Percentiles rank a stretch among this genome's conserved stretches.
These are phyloP conservation scores for Fusarium anguioides DNA, from an alignment of 2,329 filamentous ascomycete species.

Conservation along the genomic window DNA sequence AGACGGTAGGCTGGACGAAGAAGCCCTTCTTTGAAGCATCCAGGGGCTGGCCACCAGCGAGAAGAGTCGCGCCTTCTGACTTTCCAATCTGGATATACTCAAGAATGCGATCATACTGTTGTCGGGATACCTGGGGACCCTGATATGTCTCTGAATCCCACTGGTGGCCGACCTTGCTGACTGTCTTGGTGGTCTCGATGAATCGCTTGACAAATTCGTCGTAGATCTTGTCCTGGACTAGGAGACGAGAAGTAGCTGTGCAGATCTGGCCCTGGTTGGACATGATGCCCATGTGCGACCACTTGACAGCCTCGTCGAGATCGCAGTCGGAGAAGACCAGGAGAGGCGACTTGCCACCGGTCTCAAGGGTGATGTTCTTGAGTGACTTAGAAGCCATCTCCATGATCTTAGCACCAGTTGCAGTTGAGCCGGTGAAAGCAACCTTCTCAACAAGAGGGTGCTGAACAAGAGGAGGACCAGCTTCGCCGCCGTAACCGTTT, in stretches of 20 bases:
- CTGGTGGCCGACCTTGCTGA: slow-evolving; percentile 50
- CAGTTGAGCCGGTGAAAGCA: slow-evolving; percentile 80
- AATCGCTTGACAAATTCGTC: slow-evolving; percentile 83
- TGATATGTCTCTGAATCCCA: slow-evolving; percentile 53
- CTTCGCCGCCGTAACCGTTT: slow-evolving; percentile 79
- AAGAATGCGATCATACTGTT: slow-evolving; percentile 73
- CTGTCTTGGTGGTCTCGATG: slow-evolving; percentile 74
- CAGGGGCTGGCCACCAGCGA: slow-evolving; percentile 50
- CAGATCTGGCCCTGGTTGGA: slow-evolving; percentile 71
- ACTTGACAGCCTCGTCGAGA: slow-evolving; percentile 77
- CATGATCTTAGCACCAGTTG: slow-evolving; percentile 78
- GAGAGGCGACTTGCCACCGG: slow-evolving; percentile 82
- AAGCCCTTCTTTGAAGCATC: slow-evolving; percentile 77
- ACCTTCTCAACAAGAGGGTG: slow-evolving; percentile 78
- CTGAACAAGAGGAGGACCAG: slow-evolving; percentile 70
- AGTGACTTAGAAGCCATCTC: slow-evolving; percentile 77
- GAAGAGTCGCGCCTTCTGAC: slow-evolving; percentile 44
- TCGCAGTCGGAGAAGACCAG: slow-evolving; percentile 80
- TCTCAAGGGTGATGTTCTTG: slow-evolving; percentile 65
- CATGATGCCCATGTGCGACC: slow-evolving; percentile 77
- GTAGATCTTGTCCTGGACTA: slow-evolving; percentile 85
- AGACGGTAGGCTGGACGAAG: slow-evolving; percentile 90
- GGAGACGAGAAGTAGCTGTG: slow-evolving; percentile 82
- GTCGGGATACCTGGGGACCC: slow-evolving; percentile 64
- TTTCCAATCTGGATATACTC: slow-evolving; percentile 64